Percentiles rank a stretch among this genome's conserved stretches.
Evolutionary conservation across 352 stramenopile genomes (phyloP).

Genomic region (Pythium sp.): DNA sequence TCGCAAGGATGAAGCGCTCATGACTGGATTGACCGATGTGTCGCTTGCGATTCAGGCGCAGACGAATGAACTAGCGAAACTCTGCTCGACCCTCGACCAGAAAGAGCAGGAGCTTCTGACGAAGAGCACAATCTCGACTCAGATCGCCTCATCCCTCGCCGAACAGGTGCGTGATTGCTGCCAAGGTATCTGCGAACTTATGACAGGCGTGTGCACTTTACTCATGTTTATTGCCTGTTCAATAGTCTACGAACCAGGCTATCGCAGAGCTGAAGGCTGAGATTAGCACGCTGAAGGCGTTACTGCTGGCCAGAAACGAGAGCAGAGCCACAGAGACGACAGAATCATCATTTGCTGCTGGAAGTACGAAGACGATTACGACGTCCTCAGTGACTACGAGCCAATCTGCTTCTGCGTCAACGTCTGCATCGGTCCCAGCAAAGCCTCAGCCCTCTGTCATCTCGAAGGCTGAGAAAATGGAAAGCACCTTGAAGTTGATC

Average conservation of each 20-base stretch:
- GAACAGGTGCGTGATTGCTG: constrained; percentile 32
- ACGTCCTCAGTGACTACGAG: not conserved
- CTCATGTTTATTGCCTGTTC: not conserved
- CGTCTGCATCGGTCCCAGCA: not conserved
- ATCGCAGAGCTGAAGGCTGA: constrained; percentile 72
- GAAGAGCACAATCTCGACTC: constrained; percentile 35
- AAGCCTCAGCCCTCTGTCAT: constrained; percentile 10
- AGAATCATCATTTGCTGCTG: not conserved
- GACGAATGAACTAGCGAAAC: constrained; percentile 53
- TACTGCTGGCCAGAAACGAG: constrained; percentile 41
- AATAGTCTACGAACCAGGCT: constrained; percentile 41
- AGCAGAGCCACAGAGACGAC: constrained; percentile 2
- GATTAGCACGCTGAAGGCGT: constrained; percentile 59
- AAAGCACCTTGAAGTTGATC: constrained; percentile 45
- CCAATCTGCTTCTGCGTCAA: not conserved
- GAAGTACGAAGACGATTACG: not conserved
- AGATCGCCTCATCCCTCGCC: constrained; percentile 45
- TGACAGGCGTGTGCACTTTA: not conserved
- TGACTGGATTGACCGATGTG: constrained; percentile 42
- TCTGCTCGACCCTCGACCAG: constrained; percentile 48
- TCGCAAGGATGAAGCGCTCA: constrained; percentile 49
- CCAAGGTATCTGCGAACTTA: not conserved
- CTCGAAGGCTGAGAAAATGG: constrained; percentile 42
- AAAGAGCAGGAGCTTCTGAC: constrained; percentile 56
- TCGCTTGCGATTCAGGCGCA: constrained; percentile 64